Base-by-base conservation (phyloP, 2,329 filamentous ascomycete species). In the Sphaerulina vaccinii region DNA sequence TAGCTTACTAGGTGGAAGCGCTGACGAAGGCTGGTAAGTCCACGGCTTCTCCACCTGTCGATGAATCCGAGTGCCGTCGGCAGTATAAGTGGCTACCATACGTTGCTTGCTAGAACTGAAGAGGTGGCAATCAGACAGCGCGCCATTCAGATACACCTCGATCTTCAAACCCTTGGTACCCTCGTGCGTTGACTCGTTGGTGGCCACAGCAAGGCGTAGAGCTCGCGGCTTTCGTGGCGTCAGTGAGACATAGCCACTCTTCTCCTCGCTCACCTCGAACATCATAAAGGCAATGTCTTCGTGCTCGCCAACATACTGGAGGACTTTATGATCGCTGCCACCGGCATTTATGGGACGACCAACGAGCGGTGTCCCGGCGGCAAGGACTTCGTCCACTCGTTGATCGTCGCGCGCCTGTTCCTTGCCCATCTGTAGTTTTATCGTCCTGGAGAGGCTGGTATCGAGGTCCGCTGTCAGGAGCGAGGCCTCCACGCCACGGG, bases 141-240 rank as follows among this genome's bases (percentile, higher is more conserved):
- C 61, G 32, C 76, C 75, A 49, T 78, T 78, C 59, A 75, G 65
- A 57, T 74, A 73, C 3, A 78, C 68, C n/a, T 77, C 75, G 37
- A 77, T 68, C 58, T 75, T 76, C 44, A 77, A 52, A 27, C 73
- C 56, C n/a, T 39, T 42, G 7, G 44, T 33, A 8, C 16, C 33
- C 2, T 27, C 24, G 11, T 37, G 45, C 11, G 50, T 35, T 16
- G 49, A 37, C 1, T 48, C 42, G 24, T 29, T 48, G 11, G 54
- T 56, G 8, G 41, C 39, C 27, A 58, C 48, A 5, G 44, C 39
- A 6, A 58, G 45, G 22, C 49, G 38, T 10, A 58, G 48, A 13
- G 56, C 53, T 41, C 48, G 52, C 24, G 39, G 49, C 11, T 47
- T n/a, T 21, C 22, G 43, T 15, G 40, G 42, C 19, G 40, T 49